Conservation (phyloP, 345 rosid species). For the Erysimum cheiranthoides region DNA sequence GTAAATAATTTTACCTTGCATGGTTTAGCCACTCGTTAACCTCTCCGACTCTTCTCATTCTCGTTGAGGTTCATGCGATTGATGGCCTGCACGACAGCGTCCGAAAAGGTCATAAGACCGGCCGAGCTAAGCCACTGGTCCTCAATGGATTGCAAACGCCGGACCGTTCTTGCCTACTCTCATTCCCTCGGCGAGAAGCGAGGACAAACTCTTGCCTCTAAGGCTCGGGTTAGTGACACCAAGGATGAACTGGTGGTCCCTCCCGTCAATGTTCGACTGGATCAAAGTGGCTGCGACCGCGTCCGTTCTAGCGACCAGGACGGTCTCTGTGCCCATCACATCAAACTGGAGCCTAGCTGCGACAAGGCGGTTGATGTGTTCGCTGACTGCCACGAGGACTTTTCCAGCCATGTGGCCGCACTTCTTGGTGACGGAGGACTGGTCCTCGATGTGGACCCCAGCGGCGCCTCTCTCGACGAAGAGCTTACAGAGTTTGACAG, state of each 20-base stretch:
- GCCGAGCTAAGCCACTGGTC: slow-evolving; percentile 84
- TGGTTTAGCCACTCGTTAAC: slow-evolving; percentile 73
- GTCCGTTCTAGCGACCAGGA: slow-evolving; percentile 91
- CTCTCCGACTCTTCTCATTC: slow-evolving; percentile 62
- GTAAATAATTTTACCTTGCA: slow-evolving; percentile 48
- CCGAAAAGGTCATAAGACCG: slow-evolving; percentile 79
- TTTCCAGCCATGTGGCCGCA: slow-evolving; percentile 99
- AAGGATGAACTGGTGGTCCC: slow-evolving; percentile 93
- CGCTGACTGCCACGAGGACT: slow-evolving; percentile 90
- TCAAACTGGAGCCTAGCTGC: slow-evolving; percentile 97
- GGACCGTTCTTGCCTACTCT: slow-evolving; percentile 73
- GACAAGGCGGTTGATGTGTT: slow-evolving; percentile 87
- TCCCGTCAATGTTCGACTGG: slow-evolving; percentile 78
- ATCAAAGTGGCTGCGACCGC: slow-evolving; percentile 87
- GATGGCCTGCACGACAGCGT: slow-evolving; percentile 66
- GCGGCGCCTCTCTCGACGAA: slow-evolving; percentile 97
- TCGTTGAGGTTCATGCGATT: slow-evolving; percentile 63
- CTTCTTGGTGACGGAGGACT: slow-evolving; percentile 92
- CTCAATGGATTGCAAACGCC: slow-evolving; percentile 79
- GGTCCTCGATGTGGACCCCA: slow-evolving; percentile 95
- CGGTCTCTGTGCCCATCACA: slow-evolving; percentile 92
- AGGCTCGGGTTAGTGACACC: slow-evolving; percentile 87
- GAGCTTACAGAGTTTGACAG: slow-evolving; percentile 94
- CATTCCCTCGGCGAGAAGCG: slow-evolving; percentile 76
- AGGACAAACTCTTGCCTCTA: slow-evolving; percentile 67